Evolutionary conservation across 768 basidiomycete genomes (phyloP).

Genomic region (Sarcomyxa edulis): DNA sequence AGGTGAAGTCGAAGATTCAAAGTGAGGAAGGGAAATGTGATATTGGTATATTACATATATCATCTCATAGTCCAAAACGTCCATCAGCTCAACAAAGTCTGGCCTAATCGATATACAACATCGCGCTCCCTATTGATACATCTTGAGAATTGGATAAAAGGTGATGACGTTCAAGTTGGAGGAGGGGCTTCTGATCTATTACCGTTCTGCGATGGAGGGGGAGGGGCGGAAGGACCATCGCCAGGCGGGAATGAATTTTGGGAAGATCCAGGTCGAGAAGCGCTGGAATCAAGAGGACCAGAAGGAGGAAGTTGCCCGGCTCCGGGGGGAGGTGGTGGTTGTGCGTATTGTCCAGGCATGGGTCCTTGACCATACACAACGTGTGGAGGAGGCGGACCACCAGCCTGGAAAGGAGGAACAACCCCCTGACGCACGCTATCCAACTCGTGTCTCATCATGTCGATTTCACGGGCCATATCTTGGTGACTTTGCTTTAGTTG

Average conservation of each 20-base stretch:
- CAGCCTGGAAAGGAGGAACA: constrained; percentile 44
- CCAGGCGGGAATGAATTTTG: constrained; percentile 50
- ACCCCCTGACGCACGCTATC: constrained; percentile 57
- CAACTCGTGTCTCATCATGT: constrained; percentile 72
- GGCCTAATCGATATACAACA: too few species aligned
- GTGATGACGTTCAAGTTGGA: constrained; percentile 32
- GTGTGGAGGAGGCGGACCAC: constrained; percentile 40
- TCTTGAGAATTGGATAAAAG: too few species aligned
- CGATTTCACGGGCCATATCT: constrained; percentile 75
- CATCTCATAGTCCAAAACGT: too few species aligned
- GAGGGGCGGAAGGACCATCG: constrained; percentile 25
- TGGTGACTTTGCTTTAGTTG: constrained; percentile 73
- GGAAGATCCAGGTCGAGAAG: constrained; percentile 57
- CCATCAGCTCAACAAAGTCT: too few species aligned
- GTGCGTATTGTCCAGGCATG: constrained; percentile 32
- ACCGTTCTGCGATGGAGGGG: constrained; percentile 38
- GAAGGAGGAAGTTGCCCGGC: constrained; percentile 32
- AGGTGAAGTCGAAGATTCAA: too few species aligned
- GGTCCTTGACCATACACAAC: constrained; percentile 47
- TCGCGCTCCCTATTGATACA: too few species aligned
- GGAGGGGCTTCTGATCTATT: constrained; percentile 39
- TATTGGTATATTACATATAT: too few species aligned
- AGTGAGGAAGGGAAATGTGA: too few species aligned
- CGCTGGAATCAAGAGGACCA: constrained; percentile 27
- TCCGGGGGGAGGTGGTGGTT: constrained; percentile 37